These are phyloP conservation scores for Cladophialophora chaetospira DNA, from an alignment of 2,329 filamentous ascomycete species.

Conservation along the genomic window DNA sequence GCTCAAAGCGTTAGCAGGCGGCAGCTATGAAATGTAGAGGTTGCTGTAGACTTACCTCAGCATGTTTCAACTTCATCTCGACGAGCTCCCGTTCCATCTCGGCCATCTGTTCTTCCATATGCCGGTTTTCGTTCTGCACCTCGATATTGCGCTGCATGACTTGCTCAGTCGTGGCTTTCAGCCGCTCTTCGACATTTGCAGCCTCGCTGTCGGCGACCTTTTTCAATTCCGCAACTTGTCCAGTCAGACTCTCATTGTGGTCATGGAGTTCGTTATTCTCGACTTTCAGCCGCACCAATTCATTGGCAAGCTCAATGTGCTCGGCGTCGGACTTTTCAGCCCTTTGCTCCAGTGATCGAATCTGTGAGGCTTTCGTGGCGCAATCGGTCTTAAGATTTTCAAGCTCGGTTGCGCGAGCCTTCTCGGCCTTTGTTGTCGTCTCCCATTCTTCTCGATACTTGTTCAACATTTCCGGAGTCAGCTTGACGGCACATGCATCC, in stretches of 20 bases:
- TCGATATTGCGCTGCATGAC: constrained; percentile 91
- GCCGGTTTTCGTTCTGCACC: constrained; percentile 89
- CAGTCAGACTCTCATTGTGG: constrained; percentile 82
- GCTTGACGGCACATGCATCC: constrained; percentile 84
- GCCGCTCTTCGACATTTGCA: constrained; percentile 77
- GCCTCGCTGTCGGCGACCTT: constrained; percentile 88
- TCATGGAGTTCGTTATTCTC: constrained; percentile 89
- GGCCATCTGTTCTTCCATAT: constrained; percentile 82
- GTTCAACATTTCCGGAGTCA: constrained; percentile 80
- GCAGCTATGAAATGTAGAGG: not conserved
- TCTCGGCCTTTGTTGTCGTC: constrained; percentile 80
- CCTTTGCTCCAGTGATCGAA: constrained; percentile 84
- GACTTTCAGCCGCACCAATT: constrained; percentile 88
- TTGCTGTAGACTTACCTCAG: constrained; percentile 70
- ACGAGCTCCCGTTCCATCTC: constrained; percentile 94
- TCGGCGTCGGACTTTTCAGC: constrained; percentile 87
- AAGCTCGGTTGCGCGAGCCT: constrained; percentile 79
- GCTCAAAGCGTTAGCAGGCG: constrained; percentile 15
- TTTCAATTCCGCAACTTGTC: constrained; percentile 82
- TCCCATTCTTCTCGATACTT: constrained; percentile 87
- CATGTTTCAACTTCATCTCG: constrained; percentile 90
- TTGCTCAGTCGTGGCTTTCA: constrained; percentile 83
- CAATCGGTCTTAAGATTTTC: constrained; percentile 71
- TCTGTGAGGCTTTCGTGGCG: constrained; percentile 66
- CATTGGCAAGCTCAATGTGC: constrained; percentile 86